Percentiles rank a stretch among this genome's conserved stretches.
Conservation (phyloP, 2,329 filamentous ascomycete genomes). For the Fusarium haematococcum region DNA sequence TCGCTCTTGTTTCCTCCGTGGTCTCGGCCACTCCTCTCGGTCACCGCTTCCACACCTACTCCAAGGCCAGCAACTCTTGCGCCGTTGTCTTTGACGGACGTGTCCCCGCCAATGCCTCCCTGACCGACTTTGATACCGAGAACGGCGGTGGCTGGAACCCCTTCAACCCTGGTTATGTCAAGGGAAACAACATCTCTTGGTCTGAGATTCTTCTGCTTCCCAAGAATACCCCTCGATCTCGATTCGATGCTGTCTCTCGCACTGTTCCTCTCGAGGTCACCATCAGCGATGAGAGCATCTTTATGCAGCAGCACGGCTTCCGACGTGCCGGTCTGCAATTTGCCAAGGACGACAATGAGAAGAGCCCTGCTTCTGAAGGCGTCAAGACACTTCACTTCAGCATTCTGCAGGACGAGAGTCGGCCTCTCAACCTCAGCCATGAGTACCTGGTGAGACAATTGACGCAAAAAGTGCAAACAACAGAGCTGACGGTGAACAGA, state of each 20-base stretch:
- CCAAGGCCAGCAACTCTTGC: slow-evolving; percentile 26
- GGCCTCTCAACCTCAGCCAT: slow-evolving; percentile 69
- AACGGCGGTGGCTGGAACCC: slow-evolving; percentile 50
- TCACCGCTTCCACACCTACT: slow-evolving; percentile 1
- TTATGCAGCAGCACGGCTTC: slow-evolving; percentile 70
- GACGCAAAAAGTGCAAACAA: fast-evolving
- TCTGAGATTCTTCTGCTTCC: slow-evolving; percentile 61
- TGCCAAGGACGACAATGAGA: slow-evolving; percentile 51
- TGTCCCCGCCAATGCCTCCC: slow-evolving; percentile 52
- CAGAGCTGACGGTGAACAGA: slow-evolving; percentile 18
- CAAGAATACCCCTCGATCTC: slow-evolving; percentile 51
- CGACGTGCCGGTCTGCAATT: slow-evolving; percentile 59
- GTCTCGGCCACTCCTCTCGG: slow-evolving; percentile 31
- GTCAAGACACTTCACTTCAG: slow-evolving; percentile 73
- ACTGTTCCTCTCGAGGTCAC: slow-evolving; percentile 64
- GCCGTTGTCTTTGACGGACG: slow-evolving; percentile 61
- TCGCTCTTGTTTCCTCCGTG: slow-evolving; percentile 30
- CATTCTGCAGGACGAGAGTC: slow-evolving; percentile 62
- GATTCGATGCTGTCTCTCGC: slow-evolving; percentile 51
- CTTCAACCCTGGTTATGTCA: slow-evolving; percentile 65
- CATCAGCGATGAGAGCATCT: slow-evolving; percentile 70
- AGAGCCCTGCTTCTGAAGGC: slow-evolving; percentile 63
- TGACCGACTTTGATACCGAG: slow-evolving; percentile 55
- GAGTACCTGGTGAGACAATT: slow-evolving; percentile 64
- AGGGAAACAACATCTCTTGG: slow-evolving; percentile 65